phyloP scores from a whole-genome alignment of 192 early-diverging fungal species.

The Coemansia sp. region DNA sequence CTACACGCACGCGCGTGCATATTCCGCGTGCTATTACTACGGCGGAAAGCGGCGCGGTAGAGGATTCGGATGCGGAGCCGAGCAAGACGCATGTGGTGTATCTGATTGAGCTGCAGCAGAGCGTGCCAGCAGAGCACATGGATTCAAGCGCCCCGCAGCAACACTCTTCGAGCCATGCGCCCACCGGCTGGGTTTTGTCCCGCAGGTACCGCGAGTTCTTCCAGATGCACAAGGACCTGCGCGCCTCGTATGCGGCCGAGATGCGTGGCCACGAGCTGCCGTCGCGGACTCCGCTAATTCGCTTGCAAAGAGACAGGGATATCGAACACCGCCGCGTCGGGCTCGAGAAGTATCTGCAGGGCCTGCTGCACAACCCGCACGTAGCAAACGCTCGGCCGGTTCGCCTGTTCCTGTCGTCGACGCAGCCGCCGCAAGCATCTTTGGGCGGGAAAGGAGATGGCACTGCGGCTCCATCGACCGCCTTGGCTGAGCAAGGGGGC shows the following conservation, averaged over 20 bases:
- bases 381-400: slow-evolving; percentile 68
- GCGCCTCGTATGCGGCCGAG: slow-evolving; percentile 52
- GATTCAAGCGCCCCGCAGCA: slow-evolving; percentile 14
- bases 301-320: slow-evolving; percentile 62
- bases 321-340: slow-evolving; percentile 69
- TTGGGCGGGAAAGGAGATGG: background rate
- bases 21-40: slow-evolving; percentile 40
- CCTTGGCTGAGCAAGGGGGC: background rate
- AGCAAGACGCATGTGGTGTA: slow-evolving; percentile 29
- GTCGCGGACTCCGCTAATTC: slow-evolving; percentile 69
- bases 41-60: background rate
- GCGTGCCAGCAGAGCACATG: slow-evolving; percentile 18
- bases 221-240: slow-evolving; percentile 73
- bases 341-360: slow-evolving; percentile 76
- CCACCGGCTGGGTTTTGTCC: slow-evolving; percentile 71
- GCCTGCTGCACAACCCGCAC: slow-evolving; percentile 56
- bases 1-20: slow-evolving; percentile 46
- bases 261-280: slow-evolving; percentile 76
- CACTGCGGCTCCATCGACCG: background rate
- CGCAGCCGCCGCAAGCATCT: slow-evolving; percentile 13
- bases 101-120: slow-evolving; percentile 72
- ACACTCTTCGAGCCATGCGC: slow-evolving; percentile 7
- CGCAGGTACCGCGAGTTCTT: slow-evolving; percentile 88
- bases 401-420: slow-evolving; percentile 69
- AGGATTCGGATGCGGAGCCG: background rate